These are phyloP conservation scores for Trametopsis cervina DNA, from an alignment of 768 basidiomycete species.

Conservation along the genomic window DNA sequence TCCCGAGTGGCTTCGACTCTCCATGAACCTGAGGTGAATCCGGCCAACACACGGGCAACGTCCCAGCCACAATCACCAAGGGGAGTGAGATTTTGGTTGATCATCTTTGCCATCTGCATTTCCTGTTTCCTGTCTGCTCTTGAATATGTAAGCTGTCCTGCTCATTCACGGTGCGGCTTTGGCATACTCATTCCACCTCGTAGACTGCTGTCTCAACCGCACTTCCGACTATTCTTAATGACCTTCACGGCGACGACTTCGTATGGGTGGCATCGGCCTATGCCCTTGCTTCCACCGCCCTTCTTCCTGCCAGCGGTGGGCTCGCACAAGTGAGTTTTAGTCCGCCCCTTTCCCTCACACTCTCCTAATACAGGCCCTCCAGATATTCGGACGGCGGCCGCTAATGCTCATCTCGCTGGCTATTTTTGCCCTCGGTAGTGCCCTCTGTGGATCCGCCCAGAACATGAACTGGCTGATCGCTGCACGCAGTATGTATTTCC, in stretches of 20 bases:
- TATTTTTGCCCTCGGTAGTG: conserved; percentile 9
- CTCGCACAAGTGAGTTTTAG: conserved; percentile 15
- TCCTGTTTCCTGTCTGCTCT: conserved; percentile 19
- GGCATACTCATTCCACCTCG: not conserved
- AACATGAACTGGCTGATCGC: conserved; percentile 11
- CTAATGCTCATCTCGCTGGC: not conserved
- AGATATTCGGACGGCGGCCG: conserved; percentile 6
- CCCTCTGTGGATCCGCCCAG: conserved; percentile 10
- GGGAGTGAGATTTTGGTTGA: conserved; percentile 16
- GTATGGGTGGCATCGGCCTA: conserved; percentile 25
- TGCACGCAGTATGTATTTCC: conserved; percentile 8
- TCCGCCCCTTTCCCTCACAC: not conserved
- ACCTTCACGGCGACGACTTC: conserved; percentile 14
- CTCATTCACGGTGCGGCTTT: not conserved
- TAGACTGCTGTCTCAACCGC: conserved; percentile 19
- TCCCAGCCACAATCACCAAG: not conserved
- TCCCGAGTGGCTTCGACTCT: too few relatives aligned
- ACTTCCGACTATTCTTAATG: conserved; percentile 12
- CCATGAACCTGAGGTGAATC: too few relatives aligned
- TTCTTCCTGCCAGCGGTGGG: conserved; percentile 27
- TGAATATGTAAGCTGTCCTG: conserved; percentile 6
- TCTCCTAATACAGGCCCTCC: not conserved
- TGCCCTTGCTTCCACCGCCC: conserved; percentile 26
- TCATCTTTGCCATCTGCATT: conserved; percentile 14
- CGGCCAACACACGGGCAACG: too few relatives aligned